Conservation (phyloP, 1,284 basidiomycete genomes). For the Grifola frondosa region DNA sequence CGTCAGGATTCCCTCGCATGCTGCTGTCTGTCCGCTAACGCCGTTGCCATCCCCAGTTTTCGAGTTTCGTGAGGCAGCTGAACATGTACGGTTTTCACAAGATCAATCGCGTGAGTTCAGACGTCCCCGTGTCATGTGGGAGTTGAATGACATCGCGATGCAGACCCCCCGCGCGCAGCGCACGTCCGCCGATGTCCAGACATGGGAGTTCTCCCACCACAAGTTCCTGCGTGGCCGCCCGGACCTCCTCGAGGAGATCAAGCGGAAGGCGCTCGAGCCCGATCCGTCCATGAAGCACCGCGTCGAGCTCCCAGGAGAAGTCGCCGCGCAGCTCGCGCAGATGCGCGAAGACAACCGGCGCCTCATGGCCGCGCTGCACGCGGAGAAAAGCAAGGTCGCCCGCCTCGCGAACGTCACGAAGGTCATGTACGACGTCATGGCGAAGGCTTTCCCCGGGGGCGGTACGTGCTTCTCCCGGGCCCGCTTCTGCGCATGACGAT, state of each 20-base stretch:
- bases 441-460: conserved; percentile 50
- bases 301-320: conserved; percentile 77
- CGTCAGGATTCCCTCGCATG: conserved; percentile 40
- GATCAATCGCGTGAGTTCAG: conserved; percentile 65
- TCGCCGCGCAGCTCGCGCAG: conserved; percentile 62
- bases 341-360: conserved; percentile 70
- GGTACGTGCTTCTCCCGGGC: conserved; percentile 35
- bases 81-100: conserved; percentile 92
- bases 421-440: conserved; percentile 58
- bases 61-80: conserved; percentile 85
- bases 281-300: conserved; percentile 66
- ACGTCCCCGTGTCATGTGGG: neutral
- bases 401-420: conserved; percentile 39
- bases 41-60: conserved; percentile 56
- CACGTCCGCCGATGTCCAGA: conserved; percentile 76
- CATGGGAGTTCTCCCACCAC: conserved; percentile 88
- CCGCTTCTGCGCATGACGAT: neutral
- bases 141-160: conserved; percentile 4
- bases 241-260: conserved; percentile 83
- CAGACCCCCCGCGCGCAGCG: conserved; percentile 83
- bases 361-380: conserved; percentile 49
- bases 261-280: conserved; percentile 79
- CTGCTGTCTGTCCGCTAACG: conserved; percentile 9
- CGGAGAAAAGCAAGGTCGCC: conserved; percentile 48
- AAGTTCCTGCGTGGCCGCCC: conserved; percentile 82